Evolutionary conservation across 129 eudicot genomes (phyloP).

Genomic region (Erigeron canadensis): DNA sequence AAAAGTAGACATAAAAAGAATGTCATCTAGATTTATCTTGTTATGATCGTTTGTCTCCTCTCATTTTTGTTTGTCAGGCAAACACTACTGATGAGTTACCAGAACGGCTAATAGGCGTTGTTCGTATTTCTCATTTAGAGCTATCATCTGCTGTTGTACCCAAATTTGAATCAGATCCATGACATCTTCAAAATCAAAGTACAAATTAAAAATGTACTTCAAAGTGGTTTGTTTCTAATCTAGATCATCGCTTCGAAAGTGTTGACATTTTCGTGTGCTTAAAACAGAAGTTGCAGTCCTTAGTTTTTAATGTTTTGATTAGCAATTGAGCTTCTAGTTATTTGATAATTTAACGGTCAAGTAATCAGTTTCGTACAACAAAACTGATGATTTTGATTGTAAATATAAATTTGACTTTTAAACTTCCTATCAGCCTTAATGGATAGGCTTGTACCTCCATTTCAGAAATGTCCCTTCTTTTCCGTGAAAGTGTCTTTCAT

Average conservation of each 20-base stretch:
- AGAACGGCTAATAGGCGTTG: conserved; percentile 86
- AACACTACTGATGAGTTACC: conserved; percentile 92
- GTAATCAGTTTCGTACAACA: background rate
- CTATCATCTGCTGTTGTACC: conserved; percentile 80
- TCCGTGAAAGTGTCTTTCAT: background rate
- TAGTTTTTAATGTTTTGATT: no score
- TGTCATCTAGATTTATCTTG: background rate
- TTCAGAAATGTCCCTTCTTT: background rate
- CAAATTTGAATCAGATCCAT: conserved; percentile 46
- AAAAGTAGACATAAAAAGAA: no score
- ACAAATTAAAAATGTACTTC: conserved; percentile 18
- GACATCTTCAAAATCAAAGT: background rate
- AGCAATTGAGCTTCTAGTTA: no score
- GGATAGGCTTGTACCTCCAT: background rate
- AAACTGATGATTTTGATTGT: conserved; percentile 1
- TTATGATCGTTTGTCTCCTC: background rate
- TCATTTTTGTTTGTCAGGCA: conserved; percentile 46
- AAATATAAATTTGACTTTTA: background rate
- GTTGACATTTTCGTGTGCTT: no score
- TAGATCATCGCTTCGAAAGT: background rate
- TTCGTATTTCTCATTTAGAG: conserved; percentile 90
- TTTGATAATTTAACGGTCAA: no score
- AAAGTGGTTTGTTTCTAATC: background rate
- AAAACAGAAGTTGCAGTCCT: no score
- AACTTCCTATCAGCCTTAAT: background rate